Conservation (phyloP, 164 flowering plant species). For the Sedum album region DNA sequence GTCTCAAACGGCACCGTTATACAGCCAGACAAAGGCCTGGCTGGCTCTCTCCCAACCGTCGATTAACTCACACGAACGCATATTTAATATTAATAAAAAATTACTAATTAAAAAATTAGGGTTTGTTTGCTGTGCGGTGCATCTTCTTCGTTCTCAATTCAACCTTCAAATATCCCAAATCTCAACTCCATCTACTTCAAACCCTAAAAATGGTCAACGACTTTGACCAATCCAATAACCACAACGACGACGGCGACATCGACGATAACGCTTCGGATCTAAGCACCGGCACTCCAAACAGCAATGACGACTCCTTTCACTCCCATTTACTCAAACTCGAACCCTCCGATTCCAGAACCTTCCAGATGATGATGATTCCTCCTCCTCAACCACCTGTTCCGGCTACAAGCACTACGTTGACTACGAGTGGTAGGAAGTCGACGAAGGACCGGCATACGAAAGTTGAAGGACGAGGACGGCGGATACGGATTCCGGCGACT, state of each 20-base stretch:
- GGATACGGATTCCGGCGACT: conserved; percentile 43
- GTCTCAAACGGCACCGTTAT: too few relatives aligned
- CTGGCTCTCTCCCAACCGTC: too few relatives aligned
- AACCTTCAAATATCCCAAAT: background rate
- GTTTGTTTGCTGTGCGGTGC: too few relatives aligned
- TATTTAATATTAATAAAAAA: too few relatives aligned
- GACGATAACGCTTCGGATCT: conserved; percentile 20
- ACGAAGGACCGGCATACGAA: conserved; percentile 50
- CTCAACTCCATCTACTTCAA: too few relatives aligned
- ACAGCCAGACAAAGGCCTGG: too few relatives aligned
- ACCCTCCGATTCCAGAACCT: conserved; percentile 10
- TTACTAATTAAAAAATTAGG: too few relatives aligned
- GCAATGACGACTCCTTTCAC: conserved; percentile 12
- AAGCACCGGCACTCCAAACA: too few relatives aligned
- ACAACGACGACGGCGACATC: conserved; percentile 19
- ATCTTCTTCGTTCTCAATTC: too few relatives aligned
- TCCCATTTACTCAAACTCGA: conserved; percentile 19
- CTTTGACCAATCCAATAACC: background rate
- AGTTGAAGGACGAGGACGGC: conserved; percentile 49
- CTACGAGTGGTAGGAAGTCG: conserved; percentile 17
- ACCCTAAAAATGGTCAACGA: background rate
- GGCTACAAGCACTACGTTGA: conserved; percentile 5
- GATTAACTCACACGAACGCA: too few relatives aligned
- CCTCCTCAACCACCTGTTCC: conserved; percentile 9
- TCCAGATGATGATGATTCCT: background rate